Evolutionary conservation across 495 filamentous ascomycete genomes (phyloP).

Genomic region (Margaritispora aquatica): DNA sequence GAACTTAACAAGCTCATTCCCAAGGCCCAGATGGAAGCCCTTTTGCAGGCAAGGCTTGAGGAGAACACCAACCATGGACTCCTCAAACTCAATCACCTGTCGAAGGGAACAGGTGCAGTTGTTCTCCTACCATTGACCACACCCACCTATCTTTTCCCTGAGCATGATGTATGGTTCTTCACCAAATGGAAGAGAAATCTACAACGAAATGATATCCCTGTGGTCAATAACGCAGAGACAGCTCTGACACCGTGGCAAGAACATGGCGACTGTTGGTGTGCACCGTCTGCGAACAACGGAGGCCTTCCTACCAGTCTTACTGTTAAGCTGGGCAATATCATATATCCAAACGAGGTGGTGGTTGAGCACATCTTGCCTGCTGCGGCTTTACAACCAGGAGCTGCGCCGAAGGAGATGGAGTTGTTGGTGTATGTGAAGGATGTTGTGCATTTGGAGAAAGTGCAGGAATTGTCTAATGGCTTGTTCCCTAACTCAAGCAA

Average conservation of each 20-base stretch:
- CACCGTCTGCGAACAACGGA: constrained; percentile 28
- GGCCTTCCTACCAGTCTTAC: constrained; percentile 29
- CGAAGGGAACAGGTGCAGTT: constrained; percentile 19
- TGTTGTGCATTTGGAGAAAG: constrained; percentile 2
- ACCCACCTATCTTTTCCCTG: constrained; percentile 18
- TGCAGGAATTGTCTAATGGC: constrained; percentile 22
- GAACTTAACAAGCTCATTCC: constrained; percentile 28
- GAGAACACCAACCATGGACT: background rate
- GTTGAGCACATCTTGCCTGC: constrained; percentile 55
- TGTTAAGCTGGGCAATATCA: constrained; percentile 36
- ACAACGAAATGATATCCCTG: constrained; percentile 12
- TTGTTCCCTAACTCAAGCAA: constrained; percentile 24
- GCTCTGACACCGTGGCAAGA: constrained; percentile 54
- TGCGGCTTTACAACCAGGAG: constrained; percentile 44
- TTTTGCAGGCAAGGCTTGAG: constrained; percentile 16
- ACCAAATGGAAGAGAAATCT: background rate
- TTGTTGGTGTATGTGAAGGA: constrained; percentile 43
- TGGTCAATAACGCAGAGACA: constrained; percentile 22
- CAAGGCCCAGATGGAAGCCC: constrained; percentile 30
- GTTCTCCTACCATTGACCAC: constrained; percentile 11
- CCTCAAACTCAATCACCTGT: constrained; percentile 19
- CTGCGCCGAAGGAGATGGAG: constrained; percentile 55
- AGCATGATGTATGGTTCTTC: background rate
- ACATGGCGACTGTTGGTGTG: constrained; percentile 64
- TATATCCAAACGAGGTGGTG: constrained; percentile 50